phyloP scores from a whole-genome alignment of 768 basidiomycete species.

The Rhodotorula diobovata region DNA sequence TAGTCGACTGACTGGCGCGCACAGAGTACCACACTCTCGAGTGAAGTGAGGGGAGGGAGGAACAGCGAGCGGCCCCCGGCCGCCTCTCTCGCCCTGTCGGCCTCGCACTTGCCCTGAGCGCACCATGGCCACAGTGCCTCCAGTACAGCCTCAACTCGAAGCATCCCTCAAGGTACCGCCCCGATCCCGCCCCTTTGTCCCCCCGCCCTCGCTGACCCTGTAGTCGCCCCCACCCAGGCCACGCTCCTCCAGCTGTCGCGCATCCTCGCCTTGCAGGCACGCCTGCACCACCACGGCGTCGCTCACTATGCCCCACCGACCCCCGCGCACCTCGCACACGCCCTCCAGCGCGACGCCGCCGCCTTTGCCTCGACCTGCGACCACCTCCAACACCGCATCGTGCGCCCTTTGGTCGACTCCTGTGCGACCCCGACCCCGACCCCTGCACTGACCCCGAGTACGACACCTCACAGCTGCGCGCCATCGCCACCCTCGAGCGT shows the following conservation, averaged over 20 bases:
- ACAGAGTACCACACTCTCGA: too few relatives aligned
- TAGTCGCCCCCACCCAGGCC: background rate
- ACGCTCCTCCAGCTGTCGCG: constrained; percentile 18
- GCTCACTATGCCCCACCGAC: background rate
- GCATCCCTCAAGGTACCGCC: constrained; percentile 22
- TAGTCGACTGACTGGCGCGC: too few relatives aligned
- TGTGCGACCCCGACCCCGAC: background rate
- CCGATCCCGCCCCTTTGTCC: background rate
- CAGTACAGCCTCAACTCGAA: background rate
- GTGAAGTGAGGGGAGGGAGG: background rate
- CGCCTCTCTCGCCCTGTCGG: background rate
- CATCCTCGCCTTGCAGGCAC: constrained; percentile 23
- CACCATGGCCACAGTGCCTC: background rate
- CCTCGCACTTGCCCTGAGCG: accelerated
- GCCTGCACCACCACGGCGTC: constrained; percentile 5
- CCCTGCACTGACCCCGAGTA: too few relatives aligned
- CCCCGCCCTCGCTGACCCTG: background rate
- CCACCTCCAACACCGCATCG: constrained; percentile 3
- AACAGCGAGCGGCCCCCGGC: background rate
- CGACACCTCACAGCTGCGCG: background rate
- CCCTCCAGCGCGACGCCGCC: background rate
- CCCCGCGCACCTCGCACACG: background rate
- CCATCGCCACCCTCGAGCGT: constrained; percentile 23
- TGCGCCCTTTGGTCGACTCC: background rate
- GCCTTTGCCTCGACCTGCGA: constrained; percentile 8